Evolutionary conservation across 441 rosid genomes (phyloP).

Genomic region (Metrosideros polymorpha): DNA sequence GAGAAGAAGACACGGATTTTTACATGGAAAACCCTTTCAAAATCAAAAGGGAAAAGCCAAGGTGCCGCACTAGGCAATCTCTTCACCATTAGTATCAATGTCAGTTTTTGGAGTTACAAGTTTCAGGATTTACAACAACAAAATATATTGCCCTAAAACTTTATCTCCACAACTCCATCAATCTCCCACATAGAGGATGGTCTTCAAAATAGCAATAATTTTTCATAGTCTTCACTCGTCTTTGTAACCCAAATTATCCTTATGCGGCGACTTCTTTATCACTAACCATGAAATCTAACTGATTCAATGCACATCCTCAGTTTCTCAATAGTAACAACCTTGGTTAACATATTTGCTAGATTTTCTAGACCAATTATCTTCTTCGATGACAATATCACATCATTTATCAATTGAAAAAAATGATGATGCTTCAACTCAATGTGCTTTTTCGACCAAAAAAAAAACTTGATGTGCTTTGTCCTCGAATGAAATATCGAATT

Average conservation of each 20-base stretch:
- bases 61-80: not conserved
- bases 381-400: not conserved
- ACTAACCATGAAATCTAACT: not conserved
- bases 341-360: not conserved
- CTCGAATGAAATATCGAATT: not conserved
- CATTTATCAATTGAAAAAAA: not conserved
- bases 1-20: not conserved
- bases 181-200: not conserved
- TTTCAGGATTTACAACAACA: too few species aligned
- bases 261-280: not conserved
- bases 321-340: not conserved
- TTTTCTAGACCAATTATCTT: not conserved
- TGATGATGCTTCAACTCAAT: not conserved
- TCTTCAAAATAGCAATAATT: not conserved
- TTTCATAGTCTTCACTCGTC: not conserved
- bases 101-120: not conserved
- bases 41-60: not conserved
- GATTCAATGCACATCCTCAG: not conserved
- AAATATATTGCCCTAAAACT: not conserved
- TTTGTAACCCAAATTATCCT: not conserved
- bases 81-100: not conserved
- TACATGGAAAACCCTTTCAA: not conserved
- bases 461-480: too few species aligned
- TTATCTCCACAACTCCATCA: not conserved
- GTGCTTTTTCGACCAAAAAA: too few species aligned